Conservation (phyloP, 768 basidiomycete genomes). For the Tricholoma bakamatsutake region DNA sequence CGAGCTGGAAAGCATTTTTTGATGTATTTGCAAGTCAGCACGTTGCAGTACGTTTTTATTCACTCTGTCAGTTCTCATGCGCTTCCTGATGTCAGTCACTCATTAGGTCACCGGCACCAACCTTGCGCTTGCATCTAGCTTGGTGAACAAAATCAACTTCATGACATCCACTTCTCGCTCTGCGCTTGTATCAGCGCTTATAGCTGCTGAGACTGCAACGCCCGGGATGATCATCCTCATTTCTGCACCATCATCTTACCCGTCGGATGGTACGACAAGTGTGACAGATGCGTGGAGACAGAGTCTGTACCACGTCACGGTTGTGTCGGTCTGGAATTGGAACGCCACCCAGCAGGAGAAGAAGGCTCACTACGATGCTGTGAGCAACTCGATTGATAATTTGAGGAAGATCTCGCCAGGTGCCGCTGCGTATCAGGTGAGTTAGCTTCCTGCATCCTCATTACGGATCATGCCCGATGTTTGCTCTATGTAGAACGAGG, state of each 20-base stretch:
- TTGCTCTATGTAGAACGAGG: constrained; percentile 33
- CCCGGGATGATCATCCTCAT: constrained; percentile 38
- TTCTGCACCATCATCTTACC: constrained; percentile 31
- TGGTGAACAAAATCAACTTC: constrained; percentile 37
- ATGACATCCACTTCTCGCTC: constrained; percentile 21
- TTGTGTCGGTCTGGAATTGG: constrained; percentile 39
- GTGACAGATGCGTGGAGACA: constrained; percentile 39
- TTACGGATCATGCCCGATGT: background rate
- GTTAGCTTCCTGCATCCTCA: constrained; percentile 8
- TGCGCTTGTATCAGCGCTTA: constrained; percentile 30
- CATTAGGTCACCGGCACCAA: constrained; percentile 33
- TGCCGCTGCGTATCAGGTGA: constrained; percentile 41
- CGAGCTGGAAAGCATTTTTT: constrained; percentile 36
- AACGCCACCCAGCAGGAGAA: constrained; percentile 36
- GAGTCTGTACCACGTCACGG: constrained; percentile 41
- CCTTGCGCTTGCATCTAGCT: constrained; percentile 37
- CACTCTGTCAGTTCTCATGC: background rate
- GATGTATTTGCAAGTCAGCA: constrained; percentile 29
- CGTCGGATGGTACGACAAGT: constrained; percentile 31
- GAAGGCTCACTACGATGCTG: constrained; percentile 23
- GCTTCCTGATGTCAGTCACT: constrained; percentile 1
- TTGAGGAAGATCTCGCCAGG: constrained; percentile 37
- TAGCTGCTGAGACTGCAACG: constrained; percentile 28
- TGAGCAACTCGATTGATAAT: constrained; percentile 32
- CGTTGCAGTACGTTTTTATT: constrained; percentile 28